Evolutionary conservation across 768 basidiomycete genomes (phyloP).

Genomic region (Amylocystis lapponica): DNA sequence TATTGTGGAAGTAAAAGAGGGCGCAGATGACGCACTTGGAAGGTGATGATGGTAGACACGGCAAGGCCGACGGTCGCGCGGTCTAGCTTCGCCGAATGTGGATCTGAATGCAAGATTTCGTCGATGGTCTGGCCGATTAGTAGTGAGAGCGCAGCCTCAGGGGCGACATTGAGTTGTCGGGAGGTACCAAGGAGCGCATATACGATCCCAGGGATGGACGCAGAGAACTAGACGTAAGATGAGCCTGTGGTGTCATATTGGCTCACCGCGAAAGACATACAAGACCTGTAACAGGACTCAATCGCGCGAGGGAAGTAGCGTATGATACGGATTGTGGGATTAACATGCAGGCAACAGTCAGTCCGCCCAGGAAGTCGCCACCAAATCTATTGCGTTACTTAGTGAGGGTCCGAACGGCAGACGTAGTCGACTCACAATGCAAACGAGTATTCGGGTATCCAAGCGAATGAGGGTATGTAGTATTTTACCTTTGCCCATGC

Average conservation of each 20-base stretch:
- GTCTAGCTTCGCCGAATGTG: slow-evolving; percentile 25
- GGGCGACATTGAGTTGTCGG: slow-evolving; percentile 74
- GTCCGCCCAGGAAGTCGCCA: slow-evolving; percentile 77
- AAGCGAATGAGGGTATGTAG: slow-evolving; percentile 70
- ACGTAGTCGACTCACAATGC: slow-evolving; percentile 47
- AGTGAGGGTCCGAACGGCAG: not conserved
- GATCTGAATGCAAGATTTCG: slow-evolving; percentile 45
- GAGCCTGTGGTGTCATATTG: not conserved
- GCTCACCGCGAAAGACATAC: slow-evolving; percentile 35
- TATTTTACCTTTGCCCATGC: slow-evolving; percentile 51
- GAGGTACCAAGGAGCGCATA: slow-evolving; percentile 91
- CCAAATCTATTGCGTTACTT: slow-evolving; percentile 35
- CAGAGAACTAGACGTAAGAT: slow-evolving; percentile 55
- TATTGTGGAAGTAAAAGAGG: not conserved
- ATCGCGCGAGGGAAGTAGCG: slow-evolving; percentile 78
- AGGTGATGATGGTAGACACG: slow-evolving; percentile 75
- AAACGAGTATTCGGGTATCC: slow-evolving; percentile 74
- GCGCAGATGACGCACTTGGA: slow-evolving; percentile 52
- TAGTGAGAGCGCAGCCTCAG: slow-evolving; percentile 84
- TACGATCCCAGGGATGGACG: slow-evolving; percentile 80
- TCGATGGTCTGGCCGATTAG: slow-evolving; percentile 83
- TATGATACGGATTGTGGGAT: slow-evolving; percentile 91
- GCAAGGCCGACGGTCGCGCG: slow-evolving; percentile 54
- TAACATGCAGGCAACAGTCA: slow-evolving; percentile 80
- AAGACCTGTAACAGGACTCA: slow-evolving; percentile 81